Evolutionary conservation across 306 rosid species (phyloP).

Genomic region (Cucurbita moschata): DNA sequence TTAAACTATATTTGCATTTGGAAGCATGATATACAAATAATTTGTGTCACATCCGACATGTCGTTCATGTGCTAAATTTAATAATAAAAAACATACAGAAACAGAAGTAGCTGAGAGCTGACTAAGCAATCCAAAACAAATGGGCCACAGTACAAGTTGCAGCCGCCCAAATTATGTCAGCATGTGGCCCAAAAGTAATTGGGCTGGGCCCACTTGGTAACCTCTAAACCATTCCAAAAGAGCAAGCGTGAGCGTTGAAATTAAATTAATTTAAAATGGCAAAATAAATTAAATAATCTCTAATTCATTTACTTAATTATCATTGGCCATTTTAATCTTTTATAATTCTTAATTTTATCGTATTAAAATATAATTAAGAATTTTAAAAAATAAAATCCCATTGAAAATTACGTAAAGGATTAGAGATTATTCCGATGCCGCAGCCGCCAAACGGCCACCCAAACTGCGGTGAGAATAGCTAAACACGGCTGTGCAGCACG

Average conservation of each 20-base stretch:
- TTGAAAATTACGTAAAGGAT: neutral
- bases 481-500: neutral
- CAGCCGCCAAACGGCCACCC: neutral
- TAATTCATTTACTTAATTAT: neutral
- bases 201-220: neutral
- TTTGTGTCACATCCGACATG: slow-evolving; percentile 2
- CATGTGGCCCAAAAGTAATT: neutral
- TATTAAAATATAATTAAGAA: too few relatives aligned
- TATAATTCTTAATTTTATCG: neutral
- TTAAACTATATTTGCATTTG: neutral
- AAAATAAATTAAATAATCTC: neutral
- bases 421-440: neutral
- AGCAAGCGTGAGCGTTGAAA: too few relatives aligned
- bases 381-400: neutral
- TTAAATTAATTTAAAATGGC: neutral
- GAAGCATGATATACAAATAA: neutral
- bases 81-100: neutral
- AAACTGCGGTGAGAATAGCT: neutral
- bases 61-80: neutral
- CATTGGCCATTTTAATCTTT: neutral
- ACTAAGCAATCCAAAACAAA: neutral
- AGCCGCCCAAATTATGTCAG: neutral
- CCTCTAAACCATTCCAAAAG: neutral
- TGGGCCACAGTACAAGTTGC: neutral
- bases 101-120: neutral